Conservation (phyloP, 2,329 filamentous ascomycete genomes). For the Tothia fuscella region DNA sequence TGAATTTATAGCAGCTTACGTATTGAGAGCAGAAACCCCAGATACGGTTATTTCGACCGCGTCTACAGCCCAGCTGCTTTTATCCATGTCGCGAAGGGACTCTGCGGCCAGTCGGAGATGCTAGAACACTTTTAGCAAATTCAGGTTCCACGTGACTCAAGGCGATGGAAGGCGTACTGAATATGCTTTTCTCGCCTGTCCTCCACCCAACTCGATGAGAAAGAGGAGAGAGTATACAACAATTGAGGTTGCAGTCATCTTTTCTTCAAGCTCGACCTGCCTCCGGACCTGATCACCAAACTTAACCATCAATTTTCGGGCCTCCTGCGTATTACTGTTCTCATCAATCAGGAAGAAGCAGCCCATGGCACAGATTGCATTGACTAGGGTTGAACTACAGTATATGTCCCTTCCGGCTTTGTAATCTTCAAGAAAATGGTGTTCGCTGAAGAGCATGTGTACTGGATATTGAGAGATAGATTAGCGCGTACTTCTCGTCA, state of each 20-base stretch:
- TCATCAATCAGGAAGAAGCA: constrained; percentile 14
- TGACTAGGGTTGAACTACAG: constrained; percentile 18
- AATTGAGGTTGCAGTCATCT: constrained; percentile 13
- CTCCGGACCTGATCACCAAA: constrained; percentile 16
- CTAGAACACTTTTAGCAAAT: constrained; percentile 10
- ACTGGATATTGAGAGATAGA: no score
- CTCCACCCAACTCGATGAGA: constrained; percentile 17
- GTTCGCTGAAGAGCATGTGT: constrained; percentile 21
- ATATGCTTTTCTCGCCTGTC: constrained; percentile 17
- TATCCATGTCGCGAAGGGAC: constrained; percentile 10
- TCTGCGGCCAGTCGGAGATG: constrained; percentile 17
- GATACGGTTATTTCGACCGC: constrained; percentile 14
- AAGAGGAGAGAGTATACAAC: constrained; percentile 20
- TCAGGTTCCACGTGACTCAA: no score
- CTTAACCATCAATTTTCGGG: constrained; percentile 12
- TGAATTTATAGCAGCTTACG: constrained; percentile 10
- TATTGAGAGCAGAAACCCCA: constrained; percentile 15
- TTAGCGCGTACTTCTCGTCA: no score
- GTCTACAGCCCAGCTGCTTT: constrained; percentile 5
- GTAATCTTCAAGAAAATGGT: constrained; percentile 17
- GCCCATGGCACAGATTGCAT: constrained; percentile 21
- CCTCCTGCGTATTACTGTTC: constrained; percentile 11
- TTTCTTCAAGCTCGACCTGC: constrained; percentile 13
- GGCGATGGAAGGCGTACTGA: no score
- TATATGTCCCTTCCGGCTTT: constrained; percentile 13